Conservation (phyloP, 768 basidiomycete species). For the Hypsizygus marmoreus region DNA sequence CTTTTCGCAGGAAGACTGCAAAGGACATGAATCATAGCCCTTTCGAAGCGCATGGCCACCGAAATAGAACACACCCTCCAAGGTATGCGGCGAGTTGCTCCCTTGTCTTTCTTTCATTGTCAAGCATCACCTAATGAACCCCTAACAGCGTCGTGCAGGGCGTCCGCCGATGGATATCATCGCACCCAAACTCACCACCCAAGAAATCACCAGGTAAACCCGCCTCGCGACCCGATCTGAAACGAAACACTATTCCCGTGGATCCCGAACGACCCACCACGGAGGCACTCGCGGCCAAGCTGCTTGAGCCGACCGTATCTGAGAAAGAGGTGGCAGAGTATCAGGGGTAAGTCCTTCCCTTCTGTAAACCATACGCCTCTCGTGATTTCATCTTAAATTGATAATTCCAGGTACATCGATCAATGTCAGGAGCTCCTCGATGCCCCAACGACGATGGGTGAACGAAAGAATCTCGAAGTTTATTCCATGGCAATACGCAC, state of each 20-base stretch:
- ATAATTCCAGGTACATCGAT: slow-evolving; percentile 61
- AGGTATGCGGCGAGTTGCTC: too few species aligned
- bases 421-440: slow-evolving; percentile 69
- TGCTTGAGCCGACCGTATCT: slow-evolving; percentile 65
- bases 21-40: slow-evolving; percentile 73
- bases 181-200: slow-evolving; percentile 44
- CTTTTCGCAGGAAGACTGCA: slow-evolving; percentile 59
- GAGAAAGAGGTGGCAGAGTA: slow-evolving; percentile 72
- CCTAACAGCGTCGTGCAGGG: slow-evolving; percentile 69
- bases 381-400: slow-evolving; percentile 3
- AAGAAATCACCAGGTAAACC: slow-evolving; percentile 42
- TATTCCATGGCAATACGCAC: slow-evolving; percentile 56
- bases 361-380: neutral
- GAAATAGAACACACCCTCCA: slow-evolving; percentile 34
- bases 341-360: slow-evolving; percentile 50
- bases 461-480: slow-evolving; percentile 57
- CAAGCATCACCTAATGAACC: slow-evolving; percentile 4
- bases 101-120: neutral
- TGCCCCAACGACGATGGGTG: slow-evolving; percentile 53
- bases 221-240: slow-evolving; percentile 34
- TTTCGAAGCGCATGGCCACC: slow-evolving; percentile 62
- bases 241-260: slow-evolving; percentile 29
- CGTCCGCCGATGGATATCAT: slow-evolving; percentile 75
- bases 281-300: slow-evolving; percentile 54
- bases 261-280: slow-evolving; percentile 52